Evolutionary conservation across 768 basidiomycete genomes (phyloP).

Genomic region (Daedaleopsis nitida): DNA sequence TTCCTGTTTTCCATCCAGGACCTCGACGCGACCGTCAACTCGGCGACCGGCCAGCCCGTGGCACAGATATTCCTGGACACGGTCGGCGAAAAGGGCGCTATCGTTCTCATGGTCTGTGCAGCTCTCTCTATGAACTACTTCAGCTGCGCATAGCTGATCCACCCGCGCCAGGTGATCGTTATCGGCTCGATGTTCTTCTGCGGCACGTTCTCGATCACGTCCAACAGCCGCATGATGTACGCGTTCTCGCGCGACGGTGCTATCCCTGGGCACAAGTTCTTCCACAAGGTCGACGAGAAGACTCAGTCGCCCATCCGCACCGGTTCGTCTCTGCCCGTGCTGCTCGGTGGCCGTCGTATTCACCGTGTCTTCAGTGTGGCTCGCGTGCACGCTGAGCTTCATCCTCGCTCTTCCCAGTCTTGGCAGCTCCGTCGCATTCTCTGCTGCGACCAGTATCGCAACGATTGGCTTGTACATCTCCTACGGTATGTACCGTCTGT

Average conservation of each 20-base stretch:
- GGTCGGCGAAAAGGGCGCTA: slow-evolving; percentile 72
- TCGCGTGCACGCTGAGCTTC: slow-evolving; percentile 76
- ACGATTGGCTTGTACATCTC: slow-evolving; percentile 79
- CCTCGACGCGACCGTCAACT: slow-evolving; percentile 52
- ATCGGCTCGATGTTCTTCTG: slow-evolving; percentile 78
- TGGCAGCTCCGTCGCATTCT: slow-evolving; percentile 71
- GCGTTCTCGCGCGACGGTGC: slow-evolving; percentile 78
- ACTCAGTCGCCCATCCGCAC: slow-evolving; percentile 70
- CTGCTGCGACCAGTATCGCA: slow-evolving; percentile 57
- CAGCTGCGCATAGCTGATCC: background rate
- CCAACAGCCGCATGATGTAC: slow-evolving; percentile 84
- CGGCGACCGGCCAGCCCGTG: slow-evolving; percentile 67
- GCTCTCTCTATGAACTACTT: background rate
- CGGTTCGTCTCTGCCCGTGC: slow-evolving; percentile 39
- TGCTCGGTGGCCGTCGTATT: background rate
- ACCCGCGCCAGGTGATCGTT: slow-evolving; percentile 50
- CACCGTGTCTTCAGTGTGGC: slow-evolving; percentile 56
- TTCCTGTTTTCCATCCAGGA: slow-evolving; percentile 81
- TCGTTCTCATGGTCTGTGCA: slow-evolving; percentile 61
- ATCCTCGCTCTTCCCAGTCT: slow-evolving; percentile 73
- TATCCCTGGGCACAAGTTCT: slow-evolving; percentile 67
- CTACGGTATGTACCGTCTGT: slow-evolving; percentile 48
- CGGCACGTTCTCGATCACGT: slow-evolving; percentile 76
- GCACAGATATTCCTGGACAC: slow-evolving; percentile 80
- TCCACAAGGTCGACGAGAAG: slow-evolving; percentile 59